Conservation (phyloP, 352 stramenopile genomes). For the Phytophthora tentaculata region DNA sequence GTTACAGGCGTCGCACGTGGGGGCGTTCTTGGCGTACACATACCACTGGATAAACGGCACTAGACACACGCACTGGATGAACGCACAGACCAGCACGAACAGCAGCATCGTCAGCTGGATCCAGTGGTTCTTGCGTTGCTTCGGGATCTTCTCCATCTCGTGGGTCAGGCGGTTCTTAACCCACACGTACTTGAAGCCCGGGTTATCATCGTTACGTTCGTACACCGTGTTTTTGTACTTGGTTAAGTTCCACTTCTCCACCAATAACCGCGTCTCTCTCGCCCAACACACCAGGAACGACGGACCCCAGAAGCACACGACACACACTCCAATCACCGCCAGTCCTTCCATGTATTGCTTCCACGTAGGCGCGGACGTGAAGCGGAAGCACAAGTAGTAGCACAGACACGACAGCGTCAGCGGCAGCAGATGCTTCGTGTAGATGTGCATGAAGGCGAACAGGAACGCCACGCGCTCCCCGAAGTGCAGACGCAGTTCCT, state of each 20-base stretch:
- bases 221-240: conserved; percentile 92
- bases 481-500: conserved; percentile 88
- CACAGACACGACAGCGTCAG: conserved; percentile 64
- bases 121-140: conserved; percentile 83
- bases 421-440: conserved; percentile 86
- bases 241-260: conserved; percentile 89
- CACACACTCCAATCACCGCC: conserved; percentile 68
- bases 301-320: conserved; percentile 83
- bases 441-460: conserved; percentile 92
- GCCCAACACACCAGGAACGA: conserved; percentile 87
- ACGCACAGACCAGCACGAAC: conserved; percentile 75
- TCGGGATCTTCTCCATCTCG: conserved; percentile 89
- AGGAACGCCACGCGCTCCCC: conserved; percentile 89
- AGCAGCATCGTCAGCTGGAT: conserved; percentile 89
- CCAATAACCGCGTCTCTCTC: conserved; percentile 85
- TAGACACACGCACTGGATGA: conserved; percentile 84
- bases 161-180: conserved; percentile 87
- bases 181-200: conserved; percentile 87
- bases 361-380: conserved; percentile 62
- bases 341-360: conserved; percentile 77
- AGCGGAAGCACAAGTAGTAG: conserved; percentile 86
- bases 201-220: conserved; percentile 88
- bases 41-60: conserved; percentile 92
- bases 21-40: conserved; percentile 88
- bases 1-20: conserved; percentile 69